Evolutionary conservation across 768 basidiomycete species (phyloP), one percentile per base, ranked within the genome.

Genomic region (Russula griseocarnosa): DNA sequence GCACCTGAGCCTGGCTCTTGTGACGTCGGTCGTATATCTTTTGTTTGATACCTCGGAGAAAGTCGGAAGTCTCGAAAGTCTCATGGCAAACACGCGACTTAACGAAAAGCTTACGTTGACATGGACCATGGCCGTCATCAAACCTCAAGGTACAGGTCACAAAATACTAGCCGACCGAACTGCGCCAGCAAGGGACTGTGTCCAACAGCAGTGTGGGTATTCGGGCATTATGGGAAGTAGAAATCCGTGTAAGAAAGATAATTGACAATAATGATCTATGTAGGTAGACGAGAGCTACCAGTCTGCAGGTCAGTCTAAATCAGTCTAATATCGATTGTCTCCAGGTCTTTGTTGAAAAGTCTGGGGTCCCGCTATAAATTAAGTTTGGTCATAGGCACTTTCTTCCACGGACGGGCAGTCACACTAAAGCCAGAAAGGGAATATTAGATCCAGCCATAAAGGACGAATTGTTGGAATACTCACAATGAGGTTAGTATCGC

Each of bases 321-420:
- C 76, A 74, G 72, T 80, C 83, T 82, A 82, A 78, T 73, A 71
- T 79, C 82, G 81, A 75, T 81, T 64, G 67, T 70, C 70, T 47
- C 66, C 66, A 62, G 62, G 61, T 46, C 30, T 49, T 56, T 56
- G 63, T 70, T 66, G 54, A 67, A 69, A 68, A 51, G 55, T 46
- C 46, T n/a, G 55, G 47, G 47, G 13, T 20, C n/a, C 34, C 62
- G 47, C 62, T 66, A 53, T 65, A 58, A 52, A 28, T 69, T 70
- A 73, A 52, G 63, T 61, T 61, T 65, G 70, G 46, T 71, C 65
- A 26, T 78, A 77, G 46, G 83, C 84, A 49, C 86, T 72, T 71
- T 94, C 92, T 75, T 93, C 90, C 50, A 94, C 92, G 3, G 90
- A 82, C 22, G 90, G 88, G 68, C 92, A 94, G 71, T 92, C 88